A percentile compares a stretch with the other conserved stretches of the same genome.
These are phyloP conservation scores for Santalum album DNA, from an alignment of 164 flowering plant species.

Conservation along the genomic window DNA sequence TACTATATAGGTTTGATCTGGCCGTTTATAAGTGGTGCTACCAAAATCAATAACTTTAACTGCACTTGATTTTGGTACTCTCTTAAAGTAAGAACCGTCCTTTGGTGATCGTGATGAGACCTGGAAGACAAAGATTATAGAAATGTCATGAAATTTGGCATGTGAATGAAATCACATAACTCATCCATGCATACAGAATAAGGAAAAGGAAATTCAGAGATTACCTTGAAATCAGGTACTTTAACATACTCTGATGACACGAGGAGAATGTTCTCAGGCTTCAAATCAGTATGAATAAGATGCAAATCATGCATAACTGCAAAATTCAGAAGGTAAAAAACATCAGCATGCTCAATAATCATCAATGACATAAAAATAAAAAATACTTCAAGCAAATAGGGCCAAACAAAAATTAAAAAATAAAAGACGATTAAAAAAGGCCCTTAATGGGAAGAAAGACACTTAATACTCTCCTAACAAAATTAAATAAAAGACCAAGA, in stretches of 20 bases:
- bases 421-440: too few relatives aligned
- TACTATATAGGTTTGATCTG: not conserved
- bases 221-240: conserved; percentile 87
- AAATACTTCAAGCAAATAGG: not conserved
- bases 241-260: conserved; percentile 73
- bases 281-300: conserved; percentile 90
- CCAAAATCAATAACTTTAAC: not conserved
- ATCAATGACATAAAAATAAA: too few relatives aligned
- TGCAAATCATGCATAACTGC: conserved; percentile 96
- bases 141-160: not conserved
- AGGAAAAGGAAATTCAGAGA: not conserved
- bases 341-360: too few relatives aligned
- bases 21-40: not conserved
- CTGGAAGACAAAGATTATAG: conserved; percentile 20
- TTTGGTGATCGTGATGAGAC: conserved; percentile 51
- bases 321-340: conserved; percentile 7
- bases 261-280: conserved; percentile 91
- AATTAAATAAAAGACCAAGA: too few relatives aligned
- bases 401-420: too few relatives aligned
- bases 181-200: not conserved
- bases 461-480: too few relatives aligned
- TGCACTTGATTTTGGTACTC: not conserved
- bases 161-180: too few relatives aligned
- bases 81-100: conserved; percentile 6
- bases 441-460: too few relatives aligned